Percentiles rank a stretch among this genome's conserved stretches.
Conservation (phyloP, 176 grass and related monocot genomes). For the Areca catechu region DNA sequence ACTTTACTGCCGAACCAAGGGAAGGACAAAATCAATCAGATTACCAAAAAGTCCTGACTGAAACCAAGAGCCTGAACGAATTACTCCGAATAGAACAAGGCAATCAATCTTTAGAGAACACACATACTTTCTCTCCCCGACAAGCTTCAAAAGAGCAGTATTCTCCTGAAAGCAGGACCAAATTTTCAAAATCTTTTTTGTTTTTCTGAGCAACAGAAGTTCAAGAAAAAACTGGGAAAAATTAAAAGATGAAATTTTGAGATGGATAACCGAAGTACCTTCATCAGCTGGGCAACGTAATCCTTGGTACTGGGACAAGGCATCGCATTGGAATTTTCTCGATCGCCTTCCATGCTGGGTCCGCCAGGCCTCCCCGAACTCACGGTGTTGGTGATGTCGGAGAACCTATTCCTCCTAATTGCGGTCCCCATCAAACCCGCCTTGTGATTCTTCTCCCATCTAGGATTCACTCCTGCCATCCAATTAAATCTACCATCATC, state of each 20-base stretch:
- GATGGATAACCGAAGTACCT: slow-evolving; percentile 10
- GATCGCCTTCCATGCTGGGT: neutral
- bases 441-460: slow-evolving; percentile 3
- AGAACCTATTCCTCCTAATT: slow-evolving; percentile 40
- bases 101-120: neutral
- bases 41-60: no score
- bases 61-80: no score
- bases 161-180: slow-evolving; percentile 28
- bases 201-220: neutral
- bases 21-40: slow-evolving; percentile 7
- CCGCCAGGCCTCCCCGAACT: neutral
- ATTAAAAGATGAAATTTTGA: neutral
- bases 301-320: neutral
- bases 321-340: neutral
- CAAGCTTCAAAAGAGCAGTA: slow-evolving; percentile 22
- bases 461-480: neutral
- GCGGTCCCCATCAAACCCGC: neutral
- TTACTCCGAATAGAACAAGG: neutral
- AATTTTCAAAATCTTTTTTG: neutral
- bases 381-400: slow-evolving; percentile 44
- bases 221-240: neutral
- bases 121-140: slow-evolving; percentile 37
- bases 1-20: slow-evolving; percentile 20
- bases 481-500: neutral
- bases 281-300: slow-evolving; percentile 18